These are phyloP conservation scores for Ogataea corticis DNA, from an alignment of 805 yeast genomes.

Conservation along the genomic window DNA sequence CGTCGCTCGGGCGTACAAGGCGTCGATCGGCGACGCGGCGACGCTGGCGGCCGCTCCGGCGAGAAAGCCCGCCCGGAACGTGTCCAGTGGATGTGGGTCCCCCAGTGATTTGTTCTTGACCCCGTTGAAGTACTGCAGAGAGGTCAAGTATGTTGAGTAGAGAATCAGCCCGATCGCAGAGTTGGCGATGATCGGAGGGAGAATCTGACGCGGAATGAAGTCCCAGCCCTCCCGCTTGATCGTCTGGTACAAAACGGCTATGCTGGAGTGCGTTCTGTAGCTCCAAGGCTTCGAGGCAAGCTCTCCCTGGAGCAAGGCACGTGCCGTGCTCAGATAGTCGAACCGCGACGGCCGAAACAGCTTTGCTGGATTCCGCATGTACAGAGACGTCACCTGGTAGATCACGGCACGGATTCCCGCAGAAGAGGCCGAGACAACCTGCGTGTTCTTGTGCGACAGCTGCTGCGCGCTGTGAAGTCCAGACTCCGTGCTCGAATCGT, in stretches of 20 bases:
- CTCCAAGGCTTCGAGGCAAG: conserved; percentile 50
- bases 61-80: conserved; percentile 75
- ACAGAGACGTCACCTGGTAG: conserved; percentile 75
- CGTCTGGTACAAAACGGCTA: conserved; percentile 73
- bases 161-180: conserved; percentile 85
- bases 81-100: conserved; percentile 47
- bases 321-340: conserved; percentile 74
- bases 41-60: conserved; percentile 90
- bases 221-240: conserved; percentile 79
- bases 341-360: conserved; percentile 88
- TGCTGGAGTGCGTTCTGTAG: conserved; percentile 70
- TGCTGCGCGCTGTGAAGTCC: conserved; percentile 21
- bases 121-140: conserved; percentile 42
- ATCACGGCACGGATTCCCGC: conserved; percentile 85
- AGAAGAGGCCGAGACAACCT: conserved; percentile 72
- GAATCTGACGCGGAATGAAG: conserved; percentile 77
- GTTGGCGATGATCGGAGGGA: conserved; percentile 88
- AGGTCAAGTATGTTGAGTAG: conserved; percentile 75
- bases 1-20: conserved; percentile 78
- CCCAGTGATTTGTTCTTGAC: conserved; percentile 21
- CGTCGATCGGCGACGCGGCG: conserved; percentile 93
- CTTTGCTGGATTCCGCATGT: conserved; percentile 80
- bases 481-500: neutral
- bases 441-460: conserved; percentile 41
- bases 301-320: conserved; percentile 51